These are phyloP conservation scores for Solanum chacoense DNA, from an alignment of 305 asterid genomes.

Conservation along the genomic window DNA sequence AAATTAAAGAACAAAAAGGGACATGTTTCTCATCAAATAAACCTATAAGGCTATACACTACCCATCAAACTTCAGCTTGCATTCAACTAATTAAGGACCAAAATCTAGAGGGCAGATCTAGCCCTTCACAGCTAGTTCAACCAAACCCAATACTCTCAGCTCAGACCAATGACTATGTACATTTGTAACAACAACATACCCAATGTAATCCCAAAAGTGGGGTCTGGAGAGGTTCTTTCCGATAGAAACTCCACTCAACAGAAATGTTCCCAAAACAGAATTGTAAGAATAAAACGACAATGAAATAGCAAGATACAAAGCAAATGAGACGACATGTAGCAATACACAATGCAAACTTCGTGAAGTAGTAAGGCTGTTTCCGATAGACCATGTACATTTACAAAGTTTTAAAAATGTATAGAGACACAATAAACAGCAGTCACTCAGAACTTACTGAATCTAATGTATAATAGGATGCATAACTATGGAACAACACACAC, in stretches of 20 bases:
- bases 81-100: neutral
- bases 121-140: neutral
- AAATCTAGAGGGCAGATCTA: neutral
- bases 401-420: neutral
- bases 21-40: neutral
- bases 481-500: neutral
- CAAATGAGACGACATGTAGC: neutral
- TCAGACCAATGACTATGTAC: neutral
- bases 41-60: neutral
- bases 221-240: neutral
- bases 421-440: neutral
- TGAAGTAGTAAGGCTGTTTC: neutral
- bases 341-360: neutral
- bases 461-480: neutral
- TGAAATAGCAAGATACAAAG: neutral
- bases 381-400: neutral
- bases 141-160: neutral
- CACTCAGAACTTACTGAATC: neutral
- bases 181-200: neutral
- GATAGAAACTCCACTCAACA: neutral
- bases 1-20: neutral
- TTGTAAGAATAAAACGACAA: neutral
- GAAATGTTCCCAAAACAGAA: neutral
- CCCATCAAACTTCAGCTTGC: neutral
- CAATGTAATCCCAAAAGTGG: neutral